These are phyloP conservation scores for Lecanosticta acicola DNA, from an alignment of 2,329 filamentous ascomycete species.

Conservation along the genomic window DNA sequence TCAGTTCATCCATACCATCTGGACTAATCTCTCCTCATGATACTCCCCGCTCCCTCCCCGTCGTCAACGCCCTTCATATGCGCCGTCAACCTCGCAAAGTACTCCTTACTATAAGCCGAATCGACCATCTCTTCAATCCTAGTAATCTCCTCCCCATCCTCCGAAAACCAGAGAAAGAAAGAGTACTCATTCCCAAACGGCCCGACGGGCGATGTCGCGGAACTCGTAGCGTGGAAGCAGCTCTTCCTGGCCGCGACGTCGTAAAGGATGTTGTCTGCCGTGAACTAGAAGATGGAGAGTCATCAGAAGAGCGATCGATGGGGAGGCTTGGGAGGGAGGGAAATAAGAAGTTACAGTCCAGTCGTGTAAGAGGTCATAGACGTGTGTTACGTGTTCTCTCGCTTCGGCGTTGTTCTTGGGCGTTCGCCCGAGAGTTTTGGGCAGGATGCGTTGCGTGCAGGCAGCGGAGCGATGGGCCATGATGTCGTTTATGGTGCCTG, in stretches of 20 bases:
- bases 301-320: neutral
- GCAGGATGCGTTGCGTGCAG: constrained; percentile 1
- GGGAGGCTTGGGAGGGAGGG: neutral
- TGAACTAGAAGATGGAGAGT: neutral
- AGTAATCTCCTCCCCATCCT: constrained; percentile 15
- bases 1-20: neutral
- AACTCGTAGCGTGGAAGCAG: neutral
- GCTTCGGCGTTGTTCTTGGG: constrained; percentile 1
- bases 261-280: neutral
- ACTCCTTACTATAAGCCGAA: neutral
- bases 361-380: neutral
- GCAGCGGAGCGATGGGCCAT: neutral
- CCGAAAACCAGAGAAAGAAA: constrained; percentile 20
- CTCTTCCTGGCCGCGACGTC: neutral
- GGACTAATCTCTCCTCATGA: neutral
- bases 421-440: neutral
- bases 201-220: constrained; percentile 14
- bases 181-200: constrained; percentile 21
- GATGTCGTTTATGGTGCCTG: neutral
- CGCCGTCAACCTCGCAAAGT: constrained; percentile 1
- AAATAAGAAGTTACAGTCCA: neutral
- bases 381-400: neutral
- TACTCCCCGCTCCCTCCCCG: neutral
- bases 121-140: constrained; percentile 21
- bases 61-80: neutral